Percentiles rank a stretch among this genome's conserved stretches.
Evolutionary conservation across 345 rosid genomes (phyloP).

Genomic region (Linum usitatissimum): DNA sequence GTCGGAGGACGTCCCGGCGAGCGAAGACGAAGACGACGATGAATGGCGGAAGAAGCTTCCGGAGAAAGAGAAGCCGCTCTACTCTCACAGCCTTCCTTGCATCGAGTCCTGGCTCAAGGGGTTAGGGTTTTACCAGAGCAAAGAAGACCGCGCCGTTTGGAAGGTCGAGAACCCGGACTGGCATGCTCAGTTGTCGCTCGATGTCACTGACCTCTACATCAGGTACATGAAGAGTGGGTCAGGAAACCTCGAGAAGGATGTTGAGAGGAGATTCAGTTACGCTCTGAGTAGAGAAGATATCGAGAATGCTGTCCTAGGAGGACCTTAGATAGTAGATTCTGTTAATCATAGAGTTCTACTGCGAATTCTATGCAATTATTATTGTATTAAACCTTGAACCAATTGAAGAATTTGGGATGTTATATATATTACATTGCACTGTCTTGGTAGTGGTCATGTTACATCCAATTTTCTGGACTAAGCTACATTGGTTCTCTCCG

Average conservation of each 20-base stretch:
- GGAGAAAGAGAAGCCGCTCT: conserved; percentile 71
- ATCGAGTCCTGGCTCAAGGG: conserved; percentile 77
- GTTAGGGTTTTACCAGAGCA: conserved; percentile 64
- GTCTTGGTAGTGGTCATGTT: not conserved
- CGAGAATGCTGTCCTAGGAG: conserved; percentile 87
- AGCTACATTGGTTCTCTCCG: not conserved
- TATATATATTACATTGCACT: too few relatives aligned
- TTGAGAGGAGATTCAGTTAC: conserved; percentile 92
- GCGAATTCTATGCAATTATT: not conserved
- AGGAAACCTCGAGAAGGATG: conserved; percentile 75
- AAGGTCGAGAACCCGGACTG: conserved; percentile 65
- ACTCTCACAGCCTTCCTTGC: conserved; percentile 87
- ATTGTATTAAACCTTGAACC: not conserved
- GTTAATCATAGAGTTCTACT: not conserved
- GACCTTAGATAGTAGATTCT: conserved; percentile 35
- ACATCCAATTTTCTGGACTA: not conserved
- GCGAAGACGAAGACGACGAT: conserved; percentile 27
- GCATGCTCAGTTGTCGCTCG: conserved; percentile 84
- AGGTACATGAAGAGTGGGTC: conserved; percentile 94
- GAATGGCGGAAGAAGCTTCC: conserved; percentile 78
- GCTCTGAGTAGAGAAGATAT: conserved; percentile 90
- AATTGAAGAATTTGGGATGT: not conserved
- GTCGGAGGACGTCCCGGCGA: conserved; percentile 41
- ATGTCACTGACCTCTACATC: conserved; percentile 74
- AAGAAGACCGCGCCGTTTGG: conserved; percentile 76